Base-by-base conservation (phyloP, 1,284 basidiomycete genomes). In the Fomitopsis pinicola region DNA sequence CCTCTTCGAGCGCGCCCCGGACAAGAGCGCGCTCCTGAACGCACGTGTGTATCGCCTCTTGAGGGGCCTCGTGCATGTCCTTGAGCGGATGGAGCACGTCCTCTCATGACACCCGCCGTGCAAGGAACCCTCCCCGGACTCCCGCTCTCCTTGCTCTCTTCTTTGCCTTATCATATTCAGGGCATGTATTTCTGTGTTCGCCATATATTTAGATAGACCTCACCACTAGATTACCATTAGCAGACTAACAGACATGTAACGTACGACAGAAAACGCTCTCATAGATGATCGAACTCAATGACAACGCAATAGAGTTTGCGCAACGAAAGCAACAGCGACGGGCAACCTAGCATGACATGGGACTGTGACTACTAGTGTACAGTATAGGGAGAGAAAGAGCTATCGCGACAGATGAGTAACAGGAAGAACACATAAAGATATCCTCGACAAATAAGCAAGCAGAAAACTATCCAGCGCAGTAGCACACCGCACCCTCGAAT, bases 31-130 rank as follows among this genome's bases (percentile, higher is more conserved):
- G 1, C 70, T 89, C n/a, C 75, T 90, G 42, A 88, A 86, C 22
- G 77, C 78, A 46, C 80, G 79, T 15, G 73, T 89, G 19, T 79
- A 81, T 8, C 71, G 81, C 4, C 76, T 90, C 53, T 83, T 90
- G 56, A 78, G 80, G 48, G 82, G 81, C 1, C 78, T 88, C 35
- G 85, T 88, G 61, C 72, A 78, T 46, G 80, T 85, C 9, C 76
- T 91, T 35, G 85, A 86, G 67, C 82, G 78, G 66, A 85, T 89
- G 82, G 88, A 91, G 69, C 77, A 77, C 42, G 75, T 88, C 38
- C 71, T 90, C 60, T 69, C 68, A 60, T 80, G 54, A 55, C 10
- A n/a, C 14, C 50, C 9, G n/a, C 14, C 36, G 30, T 45, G 4
- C 48, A 30, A 48, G 6, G 36, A 30, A 5, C 35, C 15, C 4